Evolutionary conservation across 495 filamentous ascomycete genomes (phyloP).

Genomic region (Xylaria grammica): DNA sequence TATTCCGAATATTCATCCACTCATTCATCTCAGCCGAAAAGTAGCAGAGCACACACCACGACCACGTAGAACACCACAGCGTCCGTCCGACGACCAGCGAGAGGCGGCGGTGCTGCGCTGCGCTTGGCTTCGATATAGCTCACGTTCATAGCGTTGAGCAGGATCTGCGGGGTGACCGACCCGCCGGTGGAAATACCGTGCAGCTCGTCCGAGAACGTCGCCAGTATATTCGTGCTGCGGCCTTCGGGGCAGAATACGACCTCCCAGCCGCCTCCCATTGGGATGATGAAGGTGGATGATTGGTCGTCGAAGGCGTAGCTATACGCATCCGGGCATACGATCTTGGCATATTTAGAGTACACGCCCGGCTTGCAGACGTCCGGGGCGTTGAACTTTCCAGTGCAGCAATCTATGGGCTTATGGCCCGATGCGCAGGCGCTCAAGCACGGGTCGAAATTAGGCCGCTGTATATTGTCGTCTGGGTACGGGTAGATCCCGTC

Average conservation of each 20-base stretch:
- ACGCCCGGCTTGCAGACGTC: conserved; percentile 62
- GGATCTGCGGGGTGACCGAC: conserved; percentile 21
- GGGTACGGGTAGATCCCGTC: conserved; percentile 79
- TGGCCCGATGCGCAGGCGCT: conserved; percentile 70
- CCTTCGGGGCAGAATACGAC: conserved; percentile 77
- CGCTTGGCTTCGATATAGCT: conserved; percentile 36
- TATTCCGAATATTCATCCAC: background rate
- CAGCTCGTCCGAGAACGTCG: conserved; percentile 52
- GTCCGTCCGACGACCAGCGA: conserved; percentile 19
- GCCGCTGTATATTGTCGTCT: conserved; percentile 67
- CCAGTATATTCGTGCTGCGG: conserved; percentile 70
- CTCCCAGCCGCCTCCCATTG: conserved; percentile 73
- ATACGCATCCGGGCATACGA: conserved; percentile 81
- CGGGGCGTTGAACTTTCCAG: conserved; percentile 62
- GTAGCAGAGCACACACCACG: background rate
- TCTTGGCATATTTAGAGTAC: conserved; percentile 70
- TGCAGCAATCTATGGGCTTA: conserved; percentile 69
- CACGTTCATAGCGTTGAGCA: conserved; percentile 36
- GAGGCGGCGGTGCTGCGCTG: conserved; percentile 31
- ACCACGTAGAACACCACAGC: background rate
- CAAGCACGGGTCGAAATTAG: conserved; percentile 73
- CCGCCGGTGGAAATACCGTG: conserved; percentile 36
- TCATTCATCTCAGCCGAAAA: background rate
- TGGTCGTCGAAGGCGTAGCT: conserved; percentile 80
- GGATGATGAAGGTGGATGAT: conserved; percentile 75